phyloP scores from a whole-genome alignment of 768 basidiomycete species.

The Boletellus sp. region DNA sequence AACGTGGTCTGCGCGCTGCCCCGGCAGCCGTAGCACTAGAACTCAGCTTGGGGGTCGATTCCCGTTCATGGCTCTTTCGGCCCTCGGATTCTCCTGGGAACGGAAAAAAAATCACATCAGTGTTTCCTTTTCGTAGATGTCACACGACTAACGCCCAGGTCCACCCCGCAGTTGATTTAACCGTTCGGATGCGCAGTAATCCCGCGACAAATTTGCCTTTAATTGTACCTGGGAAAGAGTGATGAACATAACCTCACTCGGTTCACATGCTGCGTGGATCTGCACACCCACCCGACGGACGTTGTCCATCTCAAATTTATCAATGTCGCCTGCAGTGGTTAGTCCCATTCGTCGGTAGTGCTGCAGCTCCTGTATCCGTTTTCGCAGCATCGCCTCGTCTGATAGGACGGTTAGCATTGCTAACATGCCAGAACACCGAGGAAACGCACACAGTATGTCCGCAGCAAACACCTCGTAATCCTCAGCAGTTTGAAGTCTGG shows the following conservation, averaged over 20 bases:
- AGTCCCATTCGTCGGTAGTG: conserved; percentile 85
- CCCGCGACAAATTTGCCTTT: conserved; percentile 54
- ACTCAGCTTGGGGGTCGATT: conserved; percentile 50
- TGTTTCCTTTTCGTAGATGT: too few relatives aligned
- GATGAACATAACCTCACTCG: not conserved
- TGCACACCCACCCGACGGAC: conserved; percentile 58
- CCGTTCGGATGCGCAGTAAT: conserved; percentile 55
- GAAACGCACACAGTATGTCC: conserved; percentile 82
- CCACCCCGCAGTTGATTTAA: conserved; percentile 44
- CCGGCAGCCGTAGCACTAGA: conserved; percentile 33
- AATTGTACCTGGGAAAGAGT: conserved; percentile 50
- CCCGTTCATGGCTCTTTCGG: conserved; percentile 58
- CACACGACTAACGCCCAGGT: conserved; percentile 48
- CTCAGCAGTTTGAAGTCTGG: conserved; percentile 83
- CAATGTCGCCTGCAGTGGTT: conserved; percentile 78
- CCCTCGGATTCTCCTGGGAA: conserved; percentile 48
- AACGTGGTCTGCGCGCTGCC: conserved; percentile 41
- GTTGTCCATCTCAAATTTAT: conserved; percentile 79
- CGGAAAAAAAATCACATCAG: conserved; percentile 1
- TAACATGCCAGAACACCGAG: not conserved
- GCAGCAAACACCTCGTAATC: conserved; percentile 88
- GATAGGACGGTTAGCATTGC: not conserved
- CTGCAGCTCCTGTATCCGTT: conserved; percentile 88
- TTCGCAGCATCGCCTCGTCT: conserved; percentile 89
- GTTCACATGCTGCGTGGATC: not conserved